Evolutionary conservation across 2,329 filamentous ascomycete genomes (phyloP).

Genomic region (Didymella keratinophila): DNA sequence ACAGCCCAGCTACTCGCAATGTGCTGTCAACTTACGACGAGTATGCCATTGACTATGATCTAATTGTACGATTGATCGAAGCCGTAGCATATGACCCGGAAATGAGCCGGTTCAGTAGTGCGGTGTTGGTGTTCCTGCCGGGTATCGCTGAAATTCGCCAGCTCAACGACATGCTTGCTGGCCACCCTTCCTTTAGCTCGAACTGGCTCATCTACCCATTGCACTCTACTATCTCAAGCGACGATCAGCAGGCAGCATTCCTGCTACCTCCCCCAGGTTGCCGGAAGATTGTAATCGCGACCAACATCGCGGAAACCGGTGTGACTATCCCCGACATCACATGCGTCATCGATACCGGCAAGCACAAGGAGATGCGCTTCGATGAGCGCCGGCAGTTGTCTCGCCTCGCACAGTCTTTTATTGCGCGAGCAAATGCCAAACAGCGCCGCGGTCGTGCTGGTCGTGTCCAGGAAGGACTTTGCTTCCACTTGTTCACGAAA

Average conservation of each 20-base stretch:
- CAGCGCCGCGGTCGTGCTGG: constrained; percentile 93
- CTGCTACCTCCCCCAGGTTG: constrained; percentile 80
- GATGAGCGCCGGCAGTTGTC: constrained; percentile 93
- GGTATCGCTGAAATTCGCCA: constrained; percentile 92
- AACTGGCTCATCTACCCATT: constrained; percentile 88
- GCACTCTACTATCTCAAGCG: constrained; percentile 93
- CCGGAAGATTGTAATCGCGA: constrained; percentile 93
- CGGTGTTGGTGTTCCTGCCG: constrained; percentile 92
- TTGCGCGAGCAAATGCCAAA: constrained; percentile 93
- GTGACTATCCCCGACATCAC: constrained; percentile 99
- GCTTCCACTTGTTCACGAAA: constrained; percentile 95
- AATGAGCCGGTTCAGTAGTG: constrained; percentile 79
- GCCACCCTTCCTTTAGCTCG: constrained; percentile 76
- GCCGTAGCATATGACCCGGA: constrained; percentile 74
- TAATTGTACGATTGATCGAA: constrained; percentile 80
- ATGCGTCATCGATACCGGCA: constrained; percentile 94
- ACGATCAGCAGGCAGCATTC: constrained; percentile 95
- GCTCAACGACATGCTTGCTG: constrained; percentile 83
- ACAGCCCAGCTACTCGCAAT: constrained; percentile 77
- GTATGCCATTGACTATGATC: constrained; percentile 87
- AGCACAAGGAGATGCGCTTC: constrained; percentile 96
- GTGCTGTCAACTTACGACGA: constrained; percentile 83
- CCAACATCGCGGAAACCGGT: constrained; percentile 97
- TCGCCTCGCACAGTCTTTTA: constrained; percentile 90
- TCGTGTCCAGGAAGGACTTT: constrained; percentile 92